phyloP scores from a whole-genome alignment of 768 basidiomycete species.

The Mycena vulgaris region DNA sequence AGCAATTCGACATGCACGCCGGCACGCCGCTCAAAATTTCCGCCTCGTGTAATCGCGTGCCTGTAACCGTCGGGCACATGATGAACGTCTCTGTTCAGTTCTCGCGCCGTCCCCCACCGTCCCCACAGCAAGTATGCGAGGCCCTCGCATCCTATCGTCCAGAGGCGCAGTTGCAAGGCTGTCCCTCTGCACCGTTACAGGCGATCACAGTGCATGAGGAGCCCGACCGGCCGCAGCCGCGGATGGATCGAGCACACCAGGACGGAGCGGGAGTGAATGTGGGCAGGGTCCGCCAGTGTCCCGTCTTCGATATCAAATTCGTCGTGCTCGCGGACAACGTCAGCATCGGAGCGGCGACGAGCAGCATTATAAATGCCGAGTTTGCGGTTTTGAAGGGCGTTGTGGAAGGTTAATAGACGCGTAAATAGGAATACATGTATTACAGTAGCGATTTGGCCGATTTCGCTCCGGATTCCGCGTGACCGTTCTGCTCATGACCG shows the following conservation, averaged over 20 bases:
- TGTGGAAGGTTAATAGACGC: slow-evolving; percentile 12
- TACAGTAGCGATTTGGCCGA: too few species aligned
- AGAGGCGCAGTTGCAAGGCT: slow-evolving; percentile 80
- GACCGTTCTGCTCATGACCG: slow-evolving; percentile 21
- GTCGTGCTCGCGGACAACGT: slow-evolving; percentile 95
- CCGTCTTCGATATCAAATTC: slow-evolving; percentile 96
- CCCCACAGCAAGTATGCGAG: slow-evolving; percentile 89
- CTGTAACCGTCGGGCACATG: slow-evolving; percentile 96
- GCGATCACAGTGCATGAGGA: slow-evolving; percentile 95
- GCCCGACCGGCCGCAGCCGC: slow-evolving; percentile 93
- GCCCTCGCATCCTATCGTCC: slow-evolving; percentile 83
- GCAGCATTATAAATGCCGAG: slow-evolving; percentile 97
- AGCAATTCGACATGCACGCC: slow-evolving; percentile 89
- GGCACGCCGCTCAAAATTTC: slow-evolving; percentile 88
- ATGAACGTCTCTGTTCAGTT: slow-evolving; percentile 93
- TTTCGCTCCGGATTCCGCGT: not conserved
- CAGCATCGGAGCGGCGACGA: slow-evolving; percentile 95
- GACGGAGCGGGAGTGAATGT: slow-evolving; percentile 93
- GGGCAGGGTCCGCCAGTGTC: slow-evolving; percentile 91
- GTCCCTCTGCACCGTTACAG: slow-evolving; percentile 89
- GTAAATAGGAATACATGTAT: not conserved
- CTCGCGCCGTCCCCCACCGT: slow-evolving; percentile 82
- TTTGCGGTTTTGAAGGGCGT: slow-evolving; percentile 88
- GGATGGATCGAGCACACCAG: slow-evolving; percentile 92
- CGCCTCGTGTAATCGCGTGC: slow-evolving; percentile 94